Evolutionary conservation across 257 asterid genomes (phyloP), one percentile per base, ranked within the genome.

Genomic region (Solanum sejunctum): DNA sequence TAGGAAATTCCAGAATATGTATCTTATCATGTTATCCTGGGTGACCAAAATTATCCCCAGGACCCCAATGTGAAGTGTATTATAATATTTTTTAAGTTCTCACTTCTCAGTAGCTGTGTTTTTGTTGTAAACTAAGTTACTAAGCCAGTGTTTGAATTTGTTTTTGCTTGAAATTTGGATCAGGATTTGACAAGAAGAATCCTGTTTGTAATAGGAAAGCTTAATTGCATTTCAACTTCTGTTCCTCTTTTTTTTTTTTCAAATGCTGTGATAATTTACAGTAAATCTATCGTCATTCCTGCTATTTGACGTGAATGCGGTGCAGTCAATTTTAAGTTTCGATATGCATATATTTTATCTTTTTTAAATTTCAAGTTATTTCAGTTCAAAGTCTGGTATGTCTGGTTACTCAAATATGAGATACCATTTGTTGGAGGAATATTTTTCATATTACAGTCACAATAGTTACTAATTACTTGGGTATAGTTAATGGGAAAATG

Each of bases 1-100:
- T 90, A 86, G 88, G 52, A 63, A 70, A 47, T 58, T 82, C 77
- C 73, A 54, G 39, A 60, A 70, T 51, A 16, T 45, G 81, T 58
- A 71, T 80, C 20, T 36, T 52, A 51, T 83, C 36, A 54, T 23
- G 77, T 26, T 83, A 28, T 20, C n/a, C 12, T 20, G 64, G 85
- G 70, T 45, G 55, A 83, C 43, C 80, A 51, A 83, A 83, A 83
- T 28, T 45, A 32, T 83, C 81, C 64, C 43, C 78, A 39, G 78
- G 52, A 17, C 78, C 78, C 52, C 70, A 52, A 69, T 69, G 70
- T 69, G 56, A 67, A 83, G 85, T 83, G 85, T 83, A 52, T 49
- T 41, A 83, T 83, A 83, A 51, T 69, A 20, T 51, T 43, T 43
- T 15, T n/a, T 10, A 58, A 51, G 49, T 61, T 61, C 70, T 51